These are phyloP conservation scores for Camellia oleifera DNA, from an alignment of 179 eudicot genomes.

Conservation along the genomic window DNA sequence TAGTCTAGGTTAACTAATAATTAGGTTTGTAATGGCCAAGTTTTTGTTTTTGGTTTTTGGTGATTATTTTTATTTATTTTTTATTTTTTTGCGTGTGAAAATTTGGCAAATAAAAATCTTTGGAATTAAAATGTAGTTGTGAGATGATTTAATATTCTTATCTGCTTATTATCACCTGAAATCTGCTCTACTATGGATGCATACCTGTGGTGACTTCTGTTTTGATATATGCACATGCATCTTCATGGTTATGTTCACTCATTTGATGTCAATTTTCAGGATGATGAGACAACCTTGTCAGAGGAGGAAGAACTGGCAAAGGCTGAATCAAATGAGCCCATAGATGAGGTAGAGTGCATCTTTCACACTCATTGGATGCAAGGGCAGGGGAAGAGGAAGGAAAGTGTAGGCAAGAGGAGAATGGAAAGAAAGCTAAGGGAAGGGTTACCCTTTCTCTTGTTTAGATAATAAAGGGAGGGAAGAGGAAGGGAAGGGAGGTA, in stretches of 20 bases:
- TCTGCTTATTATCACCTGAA: background rate
- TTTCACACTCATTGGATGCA: background rate
- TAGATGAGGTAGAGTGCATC: constrained; percentile 62
- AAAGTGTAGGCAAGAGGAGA: no score
- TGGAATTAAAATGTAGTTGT: background rate
- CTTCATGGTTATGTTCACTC: background rate
- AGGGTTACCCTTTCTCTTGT: no score
- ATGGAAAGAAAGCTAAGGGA: no score
- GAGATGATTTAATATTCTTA: background rate
- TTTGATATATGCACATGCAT: background rate
- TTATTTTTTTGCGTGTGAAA: background rate
- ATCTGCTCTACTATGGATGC: background rate
- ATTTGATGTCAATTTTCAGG: constrained; percentile 40
- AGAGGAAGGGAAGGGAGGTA: background rate
- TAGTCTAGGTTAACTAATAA: background rate
- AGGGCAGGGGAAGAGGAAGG: no score
- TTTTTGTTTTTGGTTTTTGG: background rate
- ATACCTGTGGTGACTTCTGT: background rate
- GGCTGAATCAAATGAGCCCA: constrained; percentile 50
- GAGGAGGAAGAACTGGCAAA: constrained; percentile 92
- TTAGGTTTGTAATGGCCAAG: background rate
- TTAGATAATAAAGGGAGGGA: no score
- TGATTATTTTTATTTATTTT: no score
- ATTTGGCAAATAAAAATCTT: background rate
- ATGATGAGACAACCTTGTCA: constrained; percentile 86